Percentiles rank a stretch among this genome's conserved stretches.
phyloP scores from a whole-genome alignment of 495 filamentous ascomycete species.

The Penicillium malachiteum region DNA sequence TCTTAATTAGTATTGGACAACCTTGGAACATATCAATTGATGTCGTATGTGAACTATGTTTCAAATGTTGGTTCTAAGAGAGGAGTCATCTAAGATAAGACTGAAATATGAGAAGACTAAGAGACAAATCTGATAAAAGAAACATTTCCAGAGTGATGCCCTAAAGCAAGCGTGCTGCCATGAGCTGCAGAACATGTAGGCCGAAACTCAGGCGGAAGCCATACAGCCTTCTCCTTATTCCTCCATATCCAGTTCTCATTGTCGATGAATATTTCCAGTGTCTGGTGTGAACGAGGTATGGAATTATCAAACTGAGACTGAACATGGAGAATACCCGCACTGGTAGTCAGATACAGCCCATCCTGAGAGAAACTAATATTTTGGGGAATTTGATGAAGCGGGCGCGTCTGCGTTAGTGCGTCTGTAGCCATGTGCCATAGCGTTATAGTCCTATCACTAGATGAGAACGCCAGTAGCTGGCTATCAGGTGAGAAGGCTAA shows the following conservation, averaged over 20 bases:
- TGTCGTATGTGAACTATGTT: no score
- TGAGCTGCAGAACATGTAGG: slow-evolving; percentile 14
- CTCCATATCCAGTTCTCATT: slow-evolving; percentile 25
- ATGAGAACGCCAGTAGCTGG: slow-evolving; percentile 14
- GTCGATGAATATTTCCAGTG: slow-evolving; percentile 8
- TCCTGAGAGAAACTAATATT: neutral
- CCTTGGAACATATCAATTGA: no score
- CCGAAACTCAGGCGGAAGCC: slow-evolving; percentile 32
- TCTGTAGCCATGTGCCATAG: slow-evolving; percentile 24
- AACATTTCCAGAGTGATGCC: neutral
- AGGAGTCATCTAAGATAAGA: no score
- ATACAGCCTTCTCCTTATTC: slow-evolving; percentile 22
- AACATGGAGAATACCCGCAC: slow-evolving; percentile 7
- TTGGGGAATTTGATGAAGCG: slow-evolving; percentile 6
- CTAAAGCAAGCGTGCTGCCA: neutral
- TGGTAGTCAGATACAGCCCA: slow-evolving; percentile 12
- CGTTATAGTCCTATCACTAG: slow-evolving; percentile 15
- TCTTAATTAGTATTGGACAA: no score
- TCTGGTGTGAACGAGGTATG: neutral
- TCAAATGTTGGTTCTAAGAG: no score
- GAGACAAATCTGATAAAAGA: neutral
- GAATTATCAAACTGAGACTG: slow-evolving; percentile 5
- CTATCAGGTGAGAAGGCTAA: slow-evolving; percentile 25
- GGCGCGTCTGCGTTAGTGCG: neutral
- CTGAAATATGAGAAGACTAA: neutral